phyloP scores from a whole-genome alignment of 176 grass and related monocot species.

The Neostapfia colusana region DNA sequence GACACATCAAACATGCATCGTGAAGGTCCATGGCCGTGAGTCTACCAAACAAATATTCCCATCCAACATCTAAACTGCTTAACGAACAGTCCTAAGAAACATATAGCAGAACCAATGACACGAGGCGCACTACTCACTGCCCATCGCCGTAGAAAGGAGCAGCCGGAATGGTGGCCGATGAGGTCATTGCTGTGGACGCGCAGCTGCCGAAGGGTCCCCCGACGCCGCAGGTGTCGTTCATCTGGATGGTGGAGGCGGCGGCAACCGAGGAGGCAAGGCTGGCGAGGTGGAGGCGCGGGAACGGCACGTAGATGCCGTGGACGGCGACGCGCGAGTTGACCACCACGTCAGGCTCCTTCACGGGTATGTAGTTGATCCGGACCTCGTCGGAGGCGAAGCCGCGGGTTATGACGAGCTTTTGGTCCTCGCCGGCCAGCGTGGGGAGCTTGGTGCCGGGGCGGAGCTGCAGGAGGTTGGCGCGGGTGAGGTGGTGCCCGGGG shows the following conservation, averaged over 20 bases:
- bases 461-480: slow-evolving; percentile 49
- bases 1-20: neutral
- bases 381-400: slow-evolving; percentile 37
- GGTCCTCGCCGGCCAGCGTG: slow-evolving; percentile 54
- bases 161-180: slow-evolving; percentile 13
- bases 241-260: slow-evolving; percentile 30
- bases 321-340: slow-evolving; percentile 67
- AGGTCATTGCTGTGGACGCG: slow-evolving; percentile 21
- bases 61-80: neutral
- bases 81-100: slow-evolving; percentile 27
- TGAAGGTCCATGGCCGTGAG: neutral
- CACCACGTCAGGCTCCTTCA: slow-evolving; percentile 65
- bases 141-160: slow-evolving; percentile 25
- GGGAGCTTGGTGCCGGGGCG: slow-evolving; percentile 53
- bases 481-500: slow-evolving; percentile 54
- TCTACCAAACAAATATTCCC: neutral
- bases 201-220: slow-evolving; percentile 28
- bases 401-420: slow-evolving; percentile 62
- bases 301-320: slow-evolving; percentile 58
- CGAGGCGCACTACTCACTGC: slow-evolving; percentile 36
- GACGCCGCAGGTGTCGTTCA: slow-evolving; percentile 23
- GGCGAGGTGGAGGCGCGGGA: slow-evolving; percentile 61
- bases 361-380: slow-evolving; percentile 71
- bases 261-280: slow-evolving; percentile 45
- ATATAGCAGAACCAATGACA: neutral